Base-by-base conservation (phyloP, 2,329 filamentous ascomycete species). In the Periconia sp. region DNA sequence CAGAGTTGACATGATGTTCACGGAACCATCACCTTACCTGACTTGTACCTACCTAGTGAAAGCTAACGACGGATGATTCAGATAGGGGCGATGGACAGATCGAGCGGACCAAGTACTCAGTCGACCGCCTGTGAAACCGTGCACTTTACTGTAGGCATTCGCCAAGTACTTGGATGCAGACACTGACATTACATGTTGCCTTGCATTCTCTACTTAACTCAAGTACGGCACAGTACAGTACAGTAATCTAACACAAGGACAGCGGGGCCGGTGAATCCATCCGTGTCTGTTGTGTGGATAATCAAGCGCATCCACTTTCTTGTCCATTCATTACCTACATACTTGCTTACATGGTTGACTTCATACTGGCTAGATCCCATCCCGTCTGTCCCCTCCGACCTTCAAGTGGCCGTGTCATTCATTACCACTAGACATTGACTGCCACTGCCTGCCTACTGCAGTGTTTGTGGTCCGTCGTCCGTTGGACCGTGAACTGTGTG, bases 401-500 rank as follows among this genome's bases (percentile, higher is more conserved):
- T 37, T 37, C 23, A 27, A 3, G 8, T 5, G 8, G 23, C 23
- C 23, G 23, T 27, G 8, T 27, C 8, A 27, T 27, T 8, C 3
- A 27, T 27, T 27, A 27, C 23, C 23, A 27, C 5, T 27, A 27
- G 23, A 27, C 23, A 27, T n/a, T 37, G 33, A n/a, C 15, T 37
- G 15, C 31, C 31, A 33, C 31, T 33, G 31, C 31, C 31, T 33
- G 31, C 14, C 31, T 33, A 55, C 46, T n/a, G n/a, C n/a, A n/a
- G n/a, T 27, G 23, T 27, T 27, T 27, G 23, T 37, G 33, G 33
- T 37, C 33, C 15, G 33, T 11, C 33, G 33, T 37, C 33, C 11
- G 33, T 37, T n/a, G 33, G 33, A n/a, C 33, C 33, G 33, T 37
- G 53, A 53, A 55, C 54, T 55, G 50, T 6, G 5, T 27, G 23